These are phyloP conservation scores for Craterostigma plantagineum DNA, from an alignment of 257 asterid genomes.

Conservation along the genomic window DNA sequence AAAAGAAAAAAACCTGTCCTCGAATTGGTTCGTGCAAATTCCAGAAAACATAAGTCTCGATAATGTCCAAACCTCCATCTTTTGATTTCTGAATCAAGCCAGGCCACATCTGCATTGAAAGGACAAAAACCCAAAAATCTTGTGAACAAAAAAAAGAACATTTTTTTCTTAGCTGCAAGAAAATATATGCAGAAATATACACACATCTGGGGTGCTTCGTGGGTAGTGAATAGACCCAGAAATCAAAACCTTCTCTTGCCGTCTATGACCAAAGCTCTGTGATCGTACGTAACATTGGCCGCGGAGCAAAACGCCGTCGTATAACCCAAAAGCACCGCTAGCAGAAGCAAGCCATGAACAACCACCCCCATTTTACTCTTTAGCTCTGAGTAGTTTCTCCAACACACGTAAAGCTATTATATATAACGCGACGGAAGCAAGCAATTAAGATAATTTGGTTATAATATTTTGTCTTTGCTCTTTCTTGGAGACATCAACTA, in stretches of 20 bases:
- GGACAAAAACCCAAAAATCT: slow-evolving; percentile 2
- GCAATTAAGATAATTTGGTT: no score
- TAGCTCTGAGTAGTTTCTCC: slow-evolving; percentile 17
- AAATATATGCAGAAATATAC: background rate
- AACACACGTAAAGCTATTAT: no score
- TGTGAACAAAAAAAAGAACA: background rate
- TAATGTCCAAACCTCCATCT: slow-evolving; percentile 72
- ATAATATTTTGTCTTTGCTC: no score
- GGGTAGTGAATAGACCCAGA: slow-evolving; percentile 79
- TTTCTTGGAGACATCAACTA: no score
- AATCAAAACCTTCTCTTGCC: slow-evolving; percentile 37
- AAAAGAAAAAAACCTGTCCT: slow-evolving; percentile 34
- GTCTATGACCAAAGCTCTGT: slow-evolving; percentile 50
- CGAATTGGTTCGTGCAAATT: slow-evolving; percentile 69
- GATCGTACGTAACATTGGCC: slow-evolving; percentile 61
- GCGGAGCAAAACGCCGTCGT: slow-evolving; percentile 24
- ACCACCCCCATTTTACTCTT: slow-evolving; percentile 37
- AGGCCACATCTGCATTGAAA: slow-evolving; percentile 70
- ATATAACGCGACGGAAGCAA: no score
- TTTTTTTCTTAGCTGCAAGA: background rate
- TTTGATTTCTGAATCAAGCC: slow-evolving; percentile 67
- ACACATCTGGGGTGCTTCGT: slow-evolving; percentile 62
- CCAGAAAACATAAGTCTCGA: slow-evolving; percentile 83
- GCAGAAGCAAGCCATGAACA: slow-evolving; percentile 12
- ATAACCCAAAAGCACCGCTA: slow-evolving; percentile 12